Conservation (phyloP, 352 stramenopile species). For the Pythium rhizo-oryzae region DNA sequence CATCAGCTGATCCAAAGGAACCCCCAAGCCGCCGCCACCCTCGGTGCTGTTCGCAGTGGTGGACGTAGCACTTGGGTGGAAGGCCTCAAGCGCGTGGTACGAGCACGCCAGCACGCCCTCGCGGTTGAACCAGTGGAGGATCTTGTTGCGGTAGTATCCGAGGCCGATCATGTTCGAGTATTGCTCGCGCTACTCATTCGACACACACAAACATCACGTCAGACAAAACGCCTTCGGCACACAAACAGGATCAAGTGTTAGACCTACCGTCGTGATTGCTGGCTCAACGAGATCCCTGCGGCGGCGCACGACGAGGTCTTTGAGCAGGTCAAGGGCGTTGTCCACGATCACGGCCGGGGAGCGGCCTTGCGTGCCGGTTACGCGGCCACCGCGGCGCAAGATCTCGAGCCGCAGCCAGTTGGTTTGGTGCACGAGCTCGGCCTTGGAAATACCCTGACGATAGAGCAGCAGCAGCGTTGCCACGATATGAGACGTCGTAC, state of each 20-base stretch:
- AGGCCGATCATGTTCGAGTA: conserved; percentile 88
- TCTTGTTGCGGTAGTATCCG: conserved; percentile 88
- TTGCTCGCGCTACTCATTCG: conserved; percentile 62
- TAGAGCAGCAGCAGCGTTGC: conserved; percentile 79
- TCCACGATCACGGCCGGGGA: conserved; percentile 69
- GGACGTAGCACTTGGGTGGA: conserved; percentile 24
- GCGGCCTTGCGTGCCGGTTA: conserved; percentile 72
- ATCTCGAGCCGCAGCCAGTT: conserved; percentile 80
- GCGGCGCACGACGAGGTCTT: conserved; percentile 67
- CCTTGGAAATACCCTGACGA: conserved; percentile 73
- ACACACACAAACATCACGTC: neutral
- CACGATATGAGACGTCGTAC: conserved; percentile 74
- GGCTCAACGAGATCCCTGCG: conserved; percentile 82
- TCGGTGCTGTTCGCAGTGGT: neutral
- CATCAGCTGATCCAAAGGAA: conserved; percentile 51
- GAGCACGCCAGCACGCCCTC: conserved; percentile 81
- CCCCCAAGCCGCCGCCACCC: conserved; percentile 30
- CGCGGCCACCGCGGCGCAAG: conserved; percentile 62
- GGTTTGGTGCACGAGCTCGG: conserved; percentile 70
- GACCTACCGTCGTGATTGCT: conserved; percentile 74
- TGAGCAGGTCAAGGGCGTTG: conserved; percentile 62
- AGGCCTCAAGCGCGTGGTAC: conserved; percentile 65
- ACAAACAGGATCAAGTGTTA: too few species aligned
- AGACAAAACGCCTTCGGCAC: neutral
- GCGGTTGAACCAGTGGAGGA: conserved; percentile 85